Evolutionary conservation across 352 stramenopile genomes (phyloP), one percentile per base, ranked within the genome.

Genomic region (Phytophthora citrophthora): DNA sequence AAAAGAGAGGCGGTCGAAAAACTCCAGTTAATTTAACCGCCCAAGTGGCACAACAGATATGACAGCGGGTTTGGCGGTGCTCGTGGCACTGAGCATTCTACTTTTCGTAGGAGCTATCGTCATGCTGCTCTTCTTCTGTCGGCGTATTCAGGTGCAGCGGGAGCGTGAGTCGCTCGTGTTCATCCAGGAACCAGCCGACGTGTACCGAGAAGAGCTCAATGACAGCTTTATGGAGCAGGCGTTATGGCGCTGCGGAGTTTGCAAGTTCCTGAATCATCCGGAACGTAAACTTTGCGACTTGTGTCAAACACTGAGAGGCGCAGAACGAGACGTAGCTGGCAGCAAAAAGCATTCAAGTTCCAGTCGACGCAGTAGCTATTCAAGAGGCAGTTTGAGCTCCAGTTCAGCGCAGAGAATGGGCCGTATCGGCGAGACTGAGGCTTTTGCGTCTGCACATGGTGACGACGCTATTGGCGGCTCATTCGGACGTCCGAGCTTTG

Each of bases 221-320:
- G 86, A 94, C 69, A 89, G 81, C 51, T 90, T 89, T 53, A 86
- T 89, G 64, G 83, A 94, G 59, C 76, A 90, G 40, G 79, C 83
- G 53, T 69, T 94, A 12, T 97, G 90, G 90, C 74, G 77, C n/a
- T 97, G 90, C 61, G 77, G 74, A 20, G 86, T 96, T 2, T 97
- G 89, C 63, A 85, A 88, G n/a, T 97, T 97, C 67, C 82, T 90
- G 20, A 97, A 97, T 64, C 79, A 93, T 46, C 86, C 88, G 7
- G 81, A 91, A 34, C 79, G 83, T 34, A 89, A 90, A 53, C 69
- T 85, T 46, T 97, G 90, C 75, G 87, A 93, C 50, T 61, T 96
- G 57, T 97, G 90, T 61, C 88, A 95, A 61, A 96, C 83, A 5
- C 36, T 79, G 27, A 62, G 80, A 5, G 83, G 83, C 38, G 69